phyloP scores from a whole-genome alignment of 164 flowering plant species.

The Brasenia schreberi region DNA sequence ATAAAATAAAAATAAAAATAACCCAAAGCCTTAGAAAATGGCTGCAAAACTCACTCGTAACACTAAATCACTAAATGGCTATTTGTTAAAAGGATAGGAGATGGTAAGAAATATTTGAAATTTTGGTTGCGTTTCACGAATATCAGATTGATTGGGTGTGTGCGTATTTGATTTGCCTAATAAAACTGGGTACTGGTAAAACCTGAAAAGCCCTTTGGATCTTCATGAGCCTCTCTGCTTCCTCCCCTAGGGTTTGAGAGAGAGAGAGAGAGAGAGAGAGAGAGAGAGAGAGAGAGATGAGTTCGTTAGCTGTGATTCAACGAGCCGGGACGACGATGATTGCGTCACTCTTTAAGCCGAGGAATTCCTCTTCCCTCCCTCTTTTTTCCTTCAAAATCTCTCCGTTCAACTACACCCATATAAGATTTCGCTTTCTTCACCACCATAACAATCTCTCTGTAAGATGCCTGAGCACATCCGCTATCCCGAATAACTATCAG shows the following conservation, averaged over 20 bases:
- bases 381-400: slow-evolving; percentile 3
- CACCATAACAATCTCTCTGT: slow-evolving; percentile 7
- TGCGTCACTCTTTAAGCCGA: slow-evolving; percentile 14
- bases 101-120: no score
- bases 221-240: neutral
- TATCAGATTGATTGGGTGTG: no score
- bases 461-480: slow-evolving; percentile 24
- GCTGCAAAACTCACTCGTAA: no score
- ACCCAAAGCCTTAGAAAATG: no score
- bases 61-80: no score
- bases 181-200: no score
- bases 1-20: no score
- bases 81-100: no score
- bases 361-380: slow-evolving; percentile 8
- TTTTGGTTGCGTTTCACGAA: no score
- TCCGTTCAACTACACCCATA: slow-evolving; percentile 1
- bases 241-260: neutral
- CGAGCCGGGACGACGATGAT: slow-evolving; percentile 11
- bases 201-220: no score
- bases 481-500: slow-evolving; percentile 20
- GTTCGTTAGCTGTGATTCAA: slow-evolving; percentile 16
- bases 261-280: neutral
- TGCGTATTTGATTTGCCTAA: no score
- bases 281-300: neutral
- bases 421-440: neutral